These are phyloP conservation scores for Podospora tetraspora DNA, from an alignment of 495 filamentous ascomycete genomes.

Conservation along the genomic window DNA sequence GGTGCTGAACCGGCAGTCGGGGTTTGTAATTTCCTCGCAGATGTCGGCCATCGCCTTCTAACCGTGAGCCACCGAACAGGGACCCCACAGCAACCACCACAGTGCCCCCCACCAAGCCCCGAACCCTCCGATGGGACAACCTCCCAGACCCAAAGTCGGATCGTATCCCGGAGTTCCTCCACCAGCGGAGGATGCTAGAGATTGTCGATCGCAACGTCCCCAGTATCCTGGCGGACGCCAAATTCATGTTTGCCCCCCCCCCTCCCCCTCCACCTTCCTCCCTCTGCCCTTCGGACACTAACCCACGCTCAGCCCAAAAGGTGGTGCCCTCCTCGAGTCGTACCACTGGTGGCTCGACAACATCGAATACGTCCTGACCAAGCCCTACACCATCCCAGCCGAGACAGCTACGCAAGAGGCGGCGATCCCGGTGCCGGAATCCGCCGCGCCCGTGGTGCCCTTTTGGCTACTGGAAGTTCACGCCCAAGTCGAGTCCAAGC, in stretches of 20 bases:
- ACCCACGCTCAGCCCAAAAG: constrained; percentile 29
- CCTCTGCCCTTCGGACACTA: not conserved
- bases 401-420: constrained; percentile 8
- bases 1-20: constrained; percentile 9
- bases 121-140: constrained; percentile 37
- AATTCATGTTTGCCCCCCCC: constrained; percentile 24
- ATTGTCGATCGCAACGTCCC: constrained; percentile 20
- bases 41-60: not conserved
- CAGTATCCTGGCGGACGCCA: constrained; percentile 31
- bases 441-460: constrained; percentile 17
- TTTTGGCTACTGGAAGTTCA: constrained; percentile 40
- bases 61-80: not conserved
- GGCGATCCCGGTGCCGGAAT: constrained; percentile 17
- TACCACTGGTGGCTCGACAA: constrained; percentile 39
- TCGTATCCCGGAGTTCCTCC: constrained; percentile 24
- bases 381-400: constrained; percentile 19
- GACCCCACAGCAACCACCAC: not conserved
- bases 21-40: not conserved
- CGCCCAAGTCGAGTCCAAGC: constrained; percentile 36
- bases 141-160: constrained; percentile 37
- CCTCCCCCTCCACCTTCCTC: not conserved
- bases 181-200: constrained; percentile 35
- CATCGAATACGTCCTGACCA: constrained; percentile 38
- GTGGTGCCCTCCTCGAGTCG: constrained; percentile 39
- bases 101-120: constrained; percentile 4